Evolutionary conservation across 306 rosid genomes (phyloP), one percentile per base, ranked within the genome.

Genomic region (Cucurbita pepo): DNA sequence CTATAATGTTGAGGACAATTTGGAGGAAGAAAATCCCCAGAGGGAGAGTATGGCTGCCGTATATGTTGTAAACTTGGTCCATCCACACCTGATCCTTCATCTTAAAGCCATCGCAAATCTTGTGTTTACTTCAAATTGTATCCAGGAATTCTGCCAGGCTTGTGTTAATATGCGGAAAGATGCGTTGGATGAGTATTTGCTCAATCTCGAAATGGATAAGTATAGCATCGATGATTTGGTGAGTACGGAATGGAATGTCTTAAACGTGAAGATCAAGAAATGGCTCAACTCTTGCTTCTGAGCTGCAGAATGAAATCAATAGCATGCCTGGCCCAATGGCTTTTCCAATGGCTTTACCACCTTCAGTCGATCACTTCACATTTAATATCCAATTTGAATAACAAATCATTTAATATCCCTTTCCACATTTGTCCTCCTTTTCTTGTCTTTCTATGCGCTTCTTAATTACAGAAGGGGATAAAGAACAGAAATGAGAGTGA

Each of bases 61-160:
- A 2, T 52, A 72, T 56, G 38, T 37, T 25, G 72, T 83, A 10
- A 83, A 88, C 59, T 66, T 85, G 83, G 80, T 88, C 76, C 74
- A 79, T 77, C 86, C 87, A 8, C 76, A 72, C 8, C 81, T 71
- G 34, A 47, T 84, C 55, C 76, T 83, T 14, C 81, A 77, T 82
- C 87, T 88, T 69, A 86, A 78, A 75, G 76, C 80, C 74, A 86
- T 90, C 50, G 91, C 94, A 51, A 79, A 73, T 60, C 74, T 18
- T 54, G 88, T 88, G 96, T 88, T 86, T 77, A 70, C 79, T 75
- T 85, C 89, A 15, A 84, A 83, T 52, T 86, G 86, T 78, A 82
- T 75, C 37, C 82, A 78, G 30, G 96, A 86, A 48, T 86, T 85
- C 56, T 82, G 86, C 75, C 86, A 79, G 30, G 77, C 84, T 30